Percentiles rank a stretch among this genome's conserved stretches.
These are phyloP conservation scores for Pugionium dolabratum DNA, from an alignment of 345 rosid species.

Conservation along the genomic window DNA sequence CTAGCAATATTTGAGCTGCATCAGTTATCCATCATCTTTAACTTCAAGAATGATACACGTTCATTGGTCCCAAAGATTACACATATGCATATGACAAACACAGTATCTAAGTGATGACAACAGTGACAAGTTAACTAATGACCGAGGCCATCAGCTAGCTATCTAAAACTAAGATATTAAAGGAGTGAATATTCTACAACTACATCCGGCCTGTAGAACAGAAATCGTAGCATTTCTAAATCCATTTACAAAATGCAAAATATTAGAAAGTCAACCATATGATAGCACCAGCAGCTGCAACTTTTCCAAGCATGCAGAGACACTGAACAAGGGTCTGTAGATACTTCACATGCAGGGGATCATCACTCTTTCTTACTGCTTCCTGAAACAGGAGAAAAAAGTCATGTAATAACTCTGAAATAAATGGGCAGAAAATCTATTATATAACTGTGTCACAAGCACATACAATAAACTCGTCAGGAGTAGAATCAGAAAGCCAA, in stretches of 20 bases:
- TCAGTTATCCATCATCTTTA: slow-evolving; percentile 10
- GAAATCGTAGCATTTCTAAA: slow-evolving; percentile 15
- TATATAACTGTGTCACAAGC: slow-evolving; percentile 17
- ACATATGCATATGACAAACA: slow-evolving; percentile 18
- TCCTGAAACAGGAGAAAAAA: slow-evolving; percentile 57
- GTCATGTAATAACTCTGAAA: slow-evolving; percentile 19
- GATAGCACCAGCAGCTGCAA: slow-evolving; percentile 96
- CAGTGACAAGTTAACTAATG: slow-evolving; percentile 23
- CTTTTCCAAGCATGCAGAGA: slow-evolving; percentile 91
- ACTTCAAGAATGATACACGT: slow-evolving; percentile 16
- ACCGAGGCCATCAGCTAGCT: slow-evolving; percentile 19
- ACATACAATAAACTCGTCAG: slow-evolving; percentile 91
- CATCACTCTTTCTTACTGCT: slow-evolving; percentile 79
- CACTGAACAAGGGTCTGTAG: slow-evolving; percentile 97
- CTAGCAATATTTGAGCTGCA: slow-evolving; percentile 30
- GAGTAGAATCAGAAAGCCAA: slow-evolving; percentile 87
- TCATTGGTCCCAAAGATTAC: slow-evolving; percentile 10
- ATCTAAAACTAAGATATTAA: slow-evolving; percentile 24
- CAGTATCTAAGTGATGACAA: slow-evolving; percentile 25
- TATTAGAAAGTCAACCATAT: slow-evolving; percentile 71
- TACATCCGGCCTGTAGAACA: slow-evolving; percentile 17
- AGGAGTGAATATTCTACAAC: slow-evolving; percentile 11
- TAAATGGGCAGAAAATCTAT: slow-evolving; percentile 24
- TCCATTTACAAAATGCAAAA: slow-evolving; percentile 23
- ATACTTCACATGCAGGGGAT: slow-evolving; percentile 88